These are phyloP conservation scores for Malus asiatica DNA, from an alignment of 306 rosid genomes.

Conservation along the genomic window DNA sequence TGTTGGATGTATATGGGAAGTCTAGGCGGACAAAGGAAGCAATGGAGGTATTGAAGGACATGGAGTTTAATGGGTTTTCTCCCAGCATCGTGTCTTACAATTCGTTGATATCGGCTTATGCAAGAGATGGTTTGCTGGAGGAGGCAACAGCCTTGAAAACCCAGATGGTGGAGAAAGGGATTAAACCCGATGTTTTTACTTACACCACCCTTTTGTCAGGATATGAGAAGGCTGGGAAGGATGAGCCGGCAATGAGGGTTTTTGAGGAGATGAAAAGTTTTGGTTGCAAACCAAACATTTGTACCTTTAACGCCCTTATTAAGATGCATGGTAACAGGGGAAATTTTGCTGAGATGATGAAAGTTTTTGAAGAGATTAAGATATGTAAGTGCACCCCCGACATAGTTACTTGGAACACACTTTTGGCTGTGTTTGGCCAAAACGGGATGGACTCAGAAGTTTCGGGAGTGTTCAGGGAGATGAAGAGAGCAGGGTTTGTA, in stretches of 20 bases:
- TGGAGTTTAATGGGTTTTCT: slow-evolving; percentile 62
- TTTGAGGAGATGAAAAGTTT: slow-evolving; percentile 60
- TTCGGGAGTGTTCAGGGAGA: slow-evolving; percentile 74
- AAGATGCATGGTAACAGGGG: slow-evolving; percentile 94
- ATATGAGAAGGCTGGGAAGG: slow-evolving; percentile 75
- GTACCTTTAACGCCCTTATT: slow-evolving; percentile 79
- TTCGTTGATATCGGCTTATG: slow-evolving; percentile 74
- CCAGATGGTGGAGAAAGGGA: slow-evolving; percentile 73
- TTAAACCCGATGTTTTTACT: slow-evolving; percentile 76
- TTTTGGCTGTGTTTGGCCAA: slow-evolving; percentile 86
- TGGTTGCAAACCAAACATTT: slow-evolving; percentile 81
- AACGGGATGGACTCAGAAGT: slow-evolving; percentile 81
- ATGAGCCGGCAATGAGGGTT: slow-evolving; percentile 51
- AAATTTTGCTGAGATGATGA: slow-evolving; percentile 81
- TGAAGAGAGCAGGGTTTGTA: slow-evolving; percentile 95
- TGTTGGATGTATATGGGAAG: slow-evolving; percentile 92
- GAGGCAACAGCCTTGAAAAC: slow-evolving; percentile 52
- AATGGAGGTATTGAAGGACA: slow-evolving; percentile 64
- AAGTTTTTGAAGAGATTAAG: slow-evolving; percentile 68
- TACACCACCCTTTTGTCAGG: slow-evolving; percentile 87
- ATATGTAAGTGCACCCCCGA: slow-evolving; percentile 55
- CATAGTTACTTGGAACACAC: slow-evolving; percentile 94
- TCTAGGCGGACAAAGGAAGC: slow-evolving; percentile 74
- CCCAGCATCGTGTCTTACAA: slow-evolving; percentile 64
- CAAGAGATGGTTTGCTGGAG: slow-evolving; percentile 70